Evolutionary conservation across 148 eudicot genomes (phyloP).

Genomic region (Mesembryanthemum crystallinum): DNA sequence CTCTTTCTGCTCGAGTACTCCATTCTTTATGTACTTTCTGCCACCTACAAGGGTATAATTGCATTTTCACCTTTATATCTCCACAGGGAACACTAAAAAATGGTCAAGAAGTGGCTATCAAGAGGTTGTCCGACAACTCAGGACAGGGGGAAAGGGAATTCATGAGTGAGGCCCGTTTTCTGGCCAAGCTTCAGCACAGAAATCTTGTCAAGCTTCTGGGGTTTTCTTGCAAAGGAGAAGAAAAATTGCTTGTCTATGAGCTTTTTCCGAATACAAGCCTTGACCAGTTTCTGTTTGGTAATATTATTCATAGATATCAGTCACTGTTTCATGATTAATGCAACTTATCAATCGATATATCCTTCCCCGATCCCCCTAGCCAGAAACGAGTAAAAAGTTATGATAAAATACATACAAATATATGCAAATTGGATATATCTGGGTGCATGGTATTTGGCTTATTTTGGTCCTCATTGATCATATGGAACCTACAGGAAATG

Average conservation of each 20-base stretch:
- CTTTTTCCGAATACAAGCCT: slow-evolving; percentile 22
- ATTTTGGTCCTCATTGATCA: too few species aligned
- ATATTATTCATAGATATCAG: too few species aligned
- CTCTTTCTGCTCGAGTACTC: too few species aligned
- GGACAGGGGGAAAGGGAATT: slow-evolving; percentile 25
- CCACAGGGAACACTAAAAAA: slow-evolving; percentile 19
- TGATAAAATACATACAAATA: too few species aligned
- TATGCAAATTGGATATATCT: too few species aligned
- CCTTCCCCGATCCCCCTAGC: too few species aligned
- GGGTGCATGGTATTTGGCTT: too few species aligned
- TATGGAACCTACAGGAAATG: too few species aligned
- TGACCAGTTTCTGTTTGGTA: slow-evolving; percentile 25
- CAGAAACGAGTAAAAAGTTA: too few species aligned
- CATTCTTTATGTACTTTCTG: neutral
- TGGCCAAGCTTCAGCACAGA: slow-evolving; percentile 30
- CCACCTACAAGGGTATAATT: neutral
- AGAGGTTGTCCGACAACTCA: slow-evolving; percentile 25
- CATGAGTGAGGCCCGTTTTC: slow-evolving; percentile 18
- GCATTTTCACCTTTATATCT: neutral
- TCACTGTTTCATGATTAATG: too few species aligned
- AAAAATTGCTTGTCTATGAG: slow-evolving; percentile 22
- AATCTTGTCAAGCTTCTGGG: slow-evolving; percentile 27
- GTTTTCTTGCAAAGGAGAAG: slow-evolving; percentile 13
- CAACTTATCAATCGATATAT: too few species aligned
- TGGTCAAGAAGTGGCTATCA: slow-evolving; percentile 27